These are phyloP conservation scores for Xylariaceae sp. DNA, from an alignment of 2,329 filamentous ascomycete genomes.

Conservation along the genomic window DNA sequence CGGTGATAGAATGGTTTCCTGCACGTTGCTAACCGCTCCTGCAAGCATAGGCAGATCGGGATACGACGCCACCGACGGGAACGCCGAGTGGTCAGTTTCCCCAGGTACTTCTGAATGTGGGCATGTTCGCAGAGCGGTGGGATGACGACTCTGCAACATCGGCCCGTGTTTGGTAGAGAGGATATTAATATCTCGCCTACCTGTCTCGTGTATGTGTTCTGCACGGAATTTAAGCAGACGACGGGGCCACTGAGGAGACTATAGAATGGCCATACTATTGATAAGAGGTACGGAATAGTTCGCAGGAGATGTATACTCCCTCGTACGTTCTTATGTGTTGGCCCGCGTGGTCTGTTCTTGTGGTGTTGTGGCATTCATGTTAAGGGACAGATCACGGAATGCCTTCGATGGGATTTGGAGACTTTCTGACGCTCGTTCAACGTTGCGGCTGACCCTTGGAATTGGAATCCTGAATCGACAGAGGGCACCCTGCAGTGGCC, in stretches of 20 bases:
- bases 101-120: background rate
- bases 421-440: background rate
- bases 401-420: background rate
- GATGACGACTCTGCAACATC: conserved; percentile 8
- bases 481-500: background rate
- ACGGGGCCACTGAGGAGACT: background rate
- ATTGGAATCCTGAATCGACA: background rate
- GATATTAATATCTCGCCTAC: no score
- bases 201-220: no score
- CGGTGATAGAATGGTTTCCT: background rate
- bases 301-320: no score
- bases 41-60: conserved; percentile 7
- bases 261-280: background rate
- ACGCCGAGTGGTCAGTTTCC: conserved; percentile 15
- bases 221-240: no score
- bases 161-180: background rate
- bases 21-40: conserved; percentile 5
- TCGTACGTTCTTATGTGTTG: no score
- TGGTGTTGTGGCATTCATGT: no score
- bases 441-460: background rate
- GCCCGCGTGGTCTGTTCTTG: no score
- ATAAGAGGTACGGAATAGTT: background rate
- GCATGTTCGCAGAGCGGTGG: background rate
- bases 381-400: background rate
- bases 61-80: conserved; percentile 12